Base-by-base conservation (phyloP, 306 rosid genomes). In the Gynostemma pentaphyllum region DNA sequence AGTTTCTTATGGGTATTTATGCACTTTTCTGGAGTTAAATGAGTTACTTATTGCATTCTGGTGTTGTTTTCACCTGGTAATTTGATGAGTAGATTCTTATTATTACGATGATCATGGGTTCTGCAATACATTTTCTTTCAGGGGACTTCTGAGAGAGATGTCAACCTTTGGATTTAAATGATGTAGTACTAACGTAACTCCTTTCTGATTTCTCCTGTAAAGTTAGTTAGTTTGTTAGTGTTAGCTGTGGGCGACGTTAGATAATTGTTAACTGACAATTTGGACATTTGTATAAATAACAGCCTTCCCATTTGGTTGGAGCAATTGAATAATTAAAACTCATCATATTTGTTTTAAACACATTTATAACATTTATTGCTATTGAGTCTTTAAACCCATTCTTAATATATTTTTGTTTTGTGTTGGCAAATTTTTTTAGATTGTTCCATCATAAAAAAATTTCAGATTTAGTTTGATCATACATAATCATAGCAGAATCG, bases 1-100 rank as follows among this genome's bases (percentile, higher is more conserved):
- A 85, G 82, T 85, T 72, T 75, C 88, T 85, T 66, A 85, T 85
- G 92, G 92, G 92, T 85, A 84, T 74, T 69, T 69, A 50, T 60
- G 56, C 41, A 32, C 62, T 26, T 51, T 18, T 29, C 65, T 60
- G 65, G 28, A 60, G 65, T 60, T 37, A 41, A 22, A 32, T 32
- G 21, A 39, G 65, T 60, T 60, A 10, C 14, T 29, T 16, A 28
- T 29, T 42, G 30, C 37, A 16, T 68, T 41, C 16, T 9, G 3
- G 14, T 30, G 3, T 48, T 49, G 68, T 54, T 54, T 54, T 29
- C 37, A n/a, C 24, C 45, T 34, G 28, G 30, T 21, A 37, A 21
- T 59, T 19, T 21, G 65, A 59, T 39, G 34, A 37, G 21, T 36
- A 59, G 12, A 18, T 36, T 59, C 18, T 19, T 3, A 34, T 36